These are phyloP conservation scores for Nicotiana otophora DNA, from an alignment of 257 asterid genomes.

Conservation along the genomic window DNA sequence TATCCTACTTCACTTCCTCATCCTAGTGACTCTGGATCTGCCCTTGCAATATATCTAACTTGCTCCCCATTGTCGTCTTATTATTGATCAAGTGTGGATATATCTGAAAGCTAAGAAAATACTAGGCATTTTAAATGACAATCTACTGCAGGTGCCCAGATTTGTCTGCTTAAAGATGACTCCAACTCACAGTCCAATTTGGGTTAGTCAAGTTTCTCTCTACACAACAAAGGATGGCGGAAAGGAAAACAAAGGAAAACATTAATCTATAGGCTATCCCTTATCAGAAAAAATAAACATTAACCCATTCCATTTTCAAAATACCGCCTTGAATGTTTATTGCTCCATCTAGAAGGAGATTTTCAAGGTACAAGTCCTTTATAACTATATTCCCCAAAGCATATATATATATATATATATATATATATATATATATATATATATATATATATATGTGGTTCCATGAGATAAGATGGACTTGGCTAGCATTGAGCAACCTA, in stretches of 20 bases:
- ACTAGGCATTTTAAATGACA: background rate
- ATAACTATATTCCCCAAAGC: background rate
- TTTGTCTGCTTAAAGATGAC: background rate
- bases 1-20: background rate
- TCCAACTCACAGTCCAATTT: background rate
- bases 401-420: too few relatives aligned
- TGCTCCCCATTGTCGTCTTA: background rate
- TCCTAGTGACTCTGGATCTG: background rate
- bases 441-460: background rate
- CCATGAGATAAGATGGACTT: background rate
- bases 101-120: background rate
- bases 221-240: background rate
- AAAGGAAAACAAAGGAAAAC: background rate
- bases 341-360: background rate
- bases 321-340: background rate
- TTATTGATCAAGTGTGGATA: background rate
- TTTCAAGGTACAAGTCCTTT: background rate
- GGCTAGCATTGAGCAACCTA: background rate
- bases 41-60: background rate
- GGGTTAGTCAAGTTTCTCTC: background rate
- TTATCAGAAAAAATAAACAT: too few relatives aligned
- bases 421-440: background rate
- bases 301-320: background rate
- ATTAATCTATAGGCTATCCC: background rate
- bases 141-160: background rate